A percentile compares a stretch with the other conserved stretches of the same genome.
phyloP scores from a whole-genome alignment of 805 yeast species.

The Candida dajiaensis region DNA sequence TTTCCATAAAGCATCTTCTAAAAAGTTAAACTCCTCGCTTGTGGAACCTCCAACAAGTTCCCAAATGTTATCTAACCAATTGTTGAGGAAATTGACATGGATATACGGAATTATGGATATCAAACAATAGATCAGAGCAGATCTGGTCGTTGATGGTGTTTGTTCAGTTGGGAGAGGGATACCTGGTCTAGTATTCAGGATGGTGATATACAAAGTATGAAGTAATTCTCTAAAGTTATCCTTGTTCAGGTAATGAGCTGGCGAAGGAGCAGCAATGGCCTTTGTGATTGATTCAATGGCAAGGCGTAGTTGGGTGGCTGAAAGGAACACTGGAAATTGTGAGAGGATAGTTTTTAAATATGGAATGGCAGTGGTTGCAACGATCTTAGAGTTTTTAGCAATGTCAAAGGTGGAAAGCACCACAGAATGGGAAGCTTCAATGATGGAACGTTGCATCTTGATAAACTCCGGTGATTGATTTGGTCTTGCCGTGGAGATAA shows the following conservation, averaged over 20 bases:
- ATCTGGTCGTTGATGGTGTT: constrained; percentile 32
- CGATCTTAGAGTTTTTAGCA: constrained; percentile 18
- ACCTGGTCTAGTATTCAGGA: constrained; percentile 33
- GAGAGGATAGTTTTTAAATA: constrained; percentile 42
- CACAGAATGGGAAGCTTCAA: constrained; percentile 66
- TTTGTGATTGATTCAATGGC: constrained; percentile 54
- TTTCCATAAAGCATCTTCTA: constrained; percentile 44
- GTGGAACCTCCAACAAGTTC: constrained; percentile 29
- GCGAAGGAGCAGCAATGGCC: constrained; percentile 31
- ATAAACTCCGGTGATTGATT: constrained; percentile 6
- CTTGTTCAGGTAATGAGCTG: constrained; percentile 25
- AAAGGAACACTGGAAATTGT: constrained; percentile 53
- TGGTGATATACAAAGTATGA: constrained; percentile 34
- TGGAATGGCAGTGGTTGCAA: constrained; percentile 22
- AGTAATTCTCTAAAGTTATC: constrained; percentile 31
- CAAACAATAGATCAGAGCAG: constrained; percentile 41
- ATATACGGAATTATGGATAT: constrained; percentile 49
- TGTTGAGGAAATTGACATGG: constrained; percentile 34
- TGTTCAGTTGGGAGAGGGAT: constrained; percentile 18
- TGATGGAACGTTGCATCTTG: constrained; percentile 25
- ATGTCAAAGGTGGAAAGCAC: constrained; percentile 30
- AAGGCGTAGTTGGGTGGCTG: constrained; percentile 48
- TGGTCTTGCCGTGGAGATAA: constrained; percentile 10
- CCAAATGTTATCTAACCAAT: constrained; percentile 45
- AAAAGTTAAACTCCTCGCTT: constrained; percentile 31